Evolutionary conservation across 164 flowering plant species (phyloP).

Genomic region (Stephania japonica): DNA sequence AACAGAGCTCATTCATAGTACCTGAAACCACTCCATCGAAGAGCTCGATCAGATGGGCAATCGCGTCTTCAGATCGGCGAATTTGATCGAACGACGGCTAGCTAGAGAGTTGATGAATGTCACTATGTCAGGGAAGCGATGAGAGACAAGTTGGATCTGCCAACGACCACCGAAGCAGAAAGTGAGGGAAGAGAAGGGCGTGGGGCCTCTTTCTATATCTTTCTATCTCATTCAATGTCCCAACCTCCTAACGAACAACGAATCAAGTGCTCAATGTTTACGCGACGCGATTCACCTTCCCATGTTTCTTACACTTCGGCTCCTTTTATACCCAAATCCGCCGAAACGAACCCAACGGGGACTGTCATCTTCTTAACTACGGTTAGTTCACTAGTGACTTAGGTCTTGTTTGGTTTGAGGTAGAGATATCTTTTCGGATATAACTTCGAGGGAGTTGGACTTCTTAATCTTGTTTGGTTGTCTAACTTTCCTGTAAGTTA

Average conservation of each 20-base stretch:
- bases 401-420: no score
- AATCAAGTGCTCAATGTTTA: no score
- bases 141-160: background rate
- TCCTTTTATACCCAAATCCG: background rate
- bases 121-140: background rate
- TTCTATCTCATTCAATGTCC: background rate
- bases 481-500: no score
- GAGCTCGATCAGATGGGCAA: background rate
- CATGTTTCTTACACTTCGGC: background rate
- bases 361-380: background rate
- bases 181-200: background rate
- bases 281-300: background rate
- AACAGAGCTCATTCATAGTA: no score
- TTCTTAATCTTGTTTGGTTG: no score
- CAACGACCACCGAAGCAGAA: slow-evolving; percentile 1
- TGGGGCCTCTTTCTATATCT: background rate
- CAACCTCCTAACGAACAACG: background rate
- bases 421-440: no score
- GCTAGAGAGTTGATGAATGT: no score
- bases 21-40: background rate
- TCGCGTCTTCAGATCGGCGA: background rate
- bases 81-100: background rate
- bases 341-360: background rate
- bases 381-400: background rate
- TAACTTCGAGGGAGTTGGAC: no score